A percentile compares a stretch with the other conserved stretches of the same genome.
phyloP scores from a whole-genome alignment of 768 basidiomycete genomes.

The Russula griseocarnosa region DNA sequence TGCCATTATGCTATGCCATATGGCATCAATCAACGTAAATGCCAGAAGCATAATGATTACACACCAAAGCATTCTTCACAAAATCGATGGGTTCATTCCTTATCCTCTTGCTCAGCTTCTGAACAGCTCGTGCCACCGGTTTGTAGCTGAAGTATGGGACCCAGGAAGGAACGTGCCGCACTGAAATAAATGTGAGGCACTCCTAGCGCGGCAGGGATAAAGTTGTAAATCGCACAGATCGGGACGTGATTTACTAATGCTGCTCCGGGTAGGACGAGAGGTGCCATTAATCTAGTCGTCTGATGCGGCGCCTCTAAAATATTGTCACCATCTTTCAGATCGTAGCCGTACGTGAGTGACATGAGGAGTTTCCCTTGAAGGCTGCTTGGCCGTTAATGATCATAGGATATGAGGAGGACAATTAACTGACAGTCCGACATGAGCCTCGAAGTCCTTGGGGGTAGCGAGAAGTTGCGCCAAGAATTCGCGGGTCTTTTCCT shows the following conservation, averaged over 20 bases:
- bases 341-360: too few species aligned
- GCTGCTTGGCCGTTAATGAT: neutral
- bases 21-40: neutral
- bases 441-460: slow-evolving; percentile 3
- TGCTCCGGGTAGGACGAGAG: slow-evolving; percentile 5
- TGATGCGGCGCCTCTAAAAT: neutral
- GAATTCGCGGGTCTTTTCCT: slow-evolving; percentile 7
- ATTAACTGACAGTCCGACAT: slow-evolving; percentile 4
- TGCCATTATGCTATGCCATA: neutral
- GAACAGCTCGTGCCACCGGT: neutral
- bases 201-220: neutral
- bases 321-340: neutral
- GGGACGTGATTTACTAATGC: slow-evolving; percentile 13
- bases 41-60: neutral
- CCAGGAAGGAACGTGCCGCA: slow-evolving; percentile 19
- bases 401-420: neutral
- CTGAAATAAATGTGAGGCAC: neutral
- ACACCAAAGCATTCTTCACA: slow-evolving; percentile 12
- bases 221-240: neutral
- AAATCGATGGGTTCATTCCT: slow-evolving; percentile 12
- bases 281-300: neutral
- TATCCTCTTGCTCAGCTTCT: neutral
- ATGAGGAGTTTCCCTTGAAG: slow-evolving; percentile 16
- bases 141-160: slow-evolving; percentile 16
- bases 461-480: neutral